Evolutionary conservation across 805 yeast genomes (phyloP).

Genomic region (Ogataea trehaloabstinens): DNA sequence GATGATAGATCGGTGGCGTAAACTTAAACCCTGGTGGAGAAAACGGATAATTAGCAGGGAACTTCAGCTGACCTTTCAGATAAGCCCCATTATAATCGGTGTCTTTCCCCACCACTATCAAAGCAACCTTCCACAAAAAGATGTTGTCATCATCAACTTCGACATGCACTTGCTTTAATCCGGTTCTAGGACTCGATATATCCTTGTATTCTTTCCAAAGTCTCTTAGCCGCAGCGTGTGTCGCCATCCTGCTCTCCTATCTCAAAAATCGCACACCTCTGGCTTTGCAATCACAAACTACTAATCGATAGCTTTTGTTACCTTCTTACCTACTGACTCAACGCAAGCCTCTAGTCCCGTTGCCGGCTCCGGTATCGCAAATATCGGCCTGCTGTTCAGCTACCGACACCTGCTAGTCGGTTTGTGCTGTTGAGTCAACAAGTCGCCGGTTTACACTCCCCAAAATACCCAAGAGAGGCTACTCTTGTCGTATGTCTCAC

Average conservation of each 20-base stretch:
- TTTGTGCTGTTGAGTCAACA: too few relatives aligned
- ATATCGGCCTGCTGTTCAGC: too few relatives aligned
- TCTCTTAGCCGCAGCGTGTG: conserved; percentile 64
- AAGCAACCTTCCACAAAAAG: conserved; percentile 78
- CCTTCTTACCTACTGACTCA: too few relatives aligned
- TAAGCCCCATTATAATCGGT: conserved; percentile 93
- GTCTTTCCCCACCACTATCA: conserved; percentile 87
- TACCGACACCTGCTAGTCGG: too few relatives aligned
- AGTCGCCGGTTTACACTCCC: too few relatives aligned
- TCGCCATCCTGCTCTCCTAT: conserved; percentile 14
- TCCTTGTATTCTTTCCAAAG: conserved; percentile 92
- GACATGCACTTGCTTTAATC: conserved; percentile 34
- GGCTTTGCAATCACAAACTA: too few relatives aligned
- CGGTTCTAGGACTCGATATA: conserved; percentile 88
- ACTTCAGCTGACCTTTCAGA: conserved; percentile 88
- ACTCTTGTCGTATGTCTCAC: too few relatives aligned
- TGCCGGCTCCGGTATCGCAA: too few relatives aligned
- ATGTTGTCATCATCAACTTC: conserved; percentile 57
- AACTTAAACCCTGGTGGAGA: conserved; percentile 92
- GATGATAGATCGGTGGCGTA: conserved; percentile 94
- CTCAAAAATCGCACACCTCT: too few relatives aligned
- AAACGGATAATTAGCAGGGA: conserved; percentile 89
- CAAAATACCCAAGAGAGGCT: too few relatives aligned
- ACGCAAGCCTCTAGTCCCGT: too few relatives aligned
- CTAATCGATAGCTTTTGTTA: too few relatives aligned